phyloP scores from a whole-genome alignment of 805 yeast species.

The Soucietia sequanensis region DNA sequence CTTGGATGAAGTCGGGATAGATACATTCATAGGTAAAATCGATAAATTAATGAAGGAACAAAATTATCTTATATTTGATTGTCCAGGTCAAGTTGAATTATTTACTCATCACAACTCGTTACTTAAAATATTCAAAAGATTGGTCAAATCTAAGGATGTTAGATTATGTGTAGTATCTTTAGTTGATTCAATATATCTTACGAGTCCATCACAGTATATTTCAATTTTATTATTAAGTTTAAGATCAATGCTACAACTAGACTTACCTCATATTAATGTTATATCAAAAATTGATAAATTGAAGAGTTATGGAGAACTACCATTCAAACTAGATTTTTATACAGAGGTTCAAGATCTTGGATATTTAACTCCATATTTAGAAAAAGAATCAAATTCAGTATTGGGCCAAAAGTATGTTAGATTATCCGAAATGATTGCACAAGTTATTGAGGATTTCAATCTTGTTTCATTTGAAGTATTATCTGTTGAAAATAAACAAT shows the following conservation, averaged over 20 bases:
- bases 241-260: conserved; percentile 90
- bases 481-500: conserved; percentile 85
- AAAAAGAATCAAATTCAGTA: conserved; percentile 67
- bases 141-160: conserved; percentile 57
- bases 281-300: conserved; percentile 87
- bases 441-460: conserved; percentile 82
- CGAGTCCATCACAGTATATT: conserved; percentile 86
- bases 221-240: conserved; percentile 77
- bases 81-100: conserved; percentile 95
- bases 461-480: conserved; percentile 86
- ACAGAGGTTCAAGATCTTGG: conserved; percentile 88
- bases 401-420: conserved; percentile 60
- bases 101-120: conserved; percentile 87
- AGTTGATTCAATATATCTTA: conserved; percentile 77
- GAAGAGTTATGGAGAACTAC: conserved; percentile 72
- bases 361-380: conserved; percentile 64
- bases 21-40: conserved; percentile 57
- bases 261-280: conserved; percentile 90
- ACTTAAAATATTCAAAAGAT: conserved; percentile 58
- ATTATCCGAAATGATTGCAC: conserved; percentile 75
- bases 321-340: conserved; percentile 80
- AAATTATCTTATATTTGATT: conserved; percentile 76
- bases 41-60: conserved; percentile 50
- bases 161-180: conserved; percentile 83
- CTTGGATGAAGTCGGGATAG: conserved; percentile 43